Base-by-base conservation (phyloP, 441 rosid species). In the Breynia disticha region DNA sequence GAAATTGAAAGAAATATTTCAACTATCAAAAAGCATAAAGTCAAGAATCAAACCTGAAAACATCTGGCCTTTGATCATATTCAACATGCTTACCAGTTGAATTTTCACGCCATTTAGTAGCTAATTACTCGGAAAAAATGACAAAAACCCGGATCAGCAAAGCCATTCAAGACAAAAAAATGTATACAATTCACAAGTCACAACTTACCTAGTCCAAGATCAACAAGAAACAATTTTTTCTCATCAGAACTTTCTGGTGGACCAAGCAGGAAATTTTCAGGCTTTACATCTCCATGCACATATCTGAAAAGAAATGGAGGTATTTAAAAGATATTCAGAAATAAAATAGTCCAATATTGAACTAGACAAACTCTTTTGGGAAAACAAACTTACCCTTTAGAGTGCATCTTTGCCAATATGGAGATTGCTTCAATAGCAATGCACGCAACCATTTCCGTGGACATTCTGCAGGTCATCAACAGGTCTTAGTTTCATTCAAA, bases 401-500 rank as follows among this genome's bases (percentile, higher is more conserved):
- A 65, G 56, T 85, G 94, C 73, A 85, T 46, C 72, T 80, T 73
- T 66, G 80, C 87, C 73, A 85, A 69, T 64, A 85, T 85, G 16
- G 94, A 85, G 61, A 85, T 68, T 24, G 94, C 84, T 72, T 85
- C 94, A 62, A 85, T 66, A 45, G 87, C 89, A 69, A 85, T 80
- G 69, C 94, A 85, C 15, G 82, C 94, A 61, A 80, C 87, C 94
- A 82, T 78, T 62, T 82, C 83, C 19, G 60, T 52, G 19, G 94
- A 75, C 94, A 85, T 78, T 55, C 85, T 79, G 76, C 24, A 60
- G 35, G 48, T 21, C 5, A 60, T 61, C 18, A 63, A 22, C 48
- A 47, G 39, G 35, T 32, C 37, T 6, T 21, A 50, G 35, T 28
- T 28, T 28, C 35, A 28, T 28, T 28, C 8, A 28, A 28, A 28